Conservation (phyloP, 1,139 yeast species). For the Torulaspora pretoriensis region DNA sequence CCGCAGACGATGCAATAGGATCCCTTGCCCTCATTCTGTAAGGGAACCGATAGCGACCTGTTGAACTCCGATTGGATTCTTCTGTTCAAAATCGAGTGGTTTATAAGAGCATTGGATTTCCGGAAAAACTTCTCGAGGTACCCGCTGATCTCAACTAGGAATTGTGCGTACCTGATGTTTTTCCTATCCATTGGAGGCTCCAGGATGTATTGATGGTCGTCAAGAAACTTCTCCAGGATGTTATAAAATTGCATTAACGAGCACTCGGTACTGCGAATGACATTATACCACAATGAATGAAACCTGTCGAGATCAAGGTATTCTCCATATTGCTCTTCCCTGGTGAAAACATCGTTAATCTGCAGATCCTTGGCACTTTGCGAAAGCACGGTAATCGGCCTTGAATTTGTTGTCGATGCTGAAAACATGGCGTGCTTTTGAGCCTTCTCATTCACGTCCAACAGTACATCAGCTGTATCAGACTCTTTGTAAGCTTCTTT, state of each 20-base stretch:
- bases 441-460: conserved; percentile 27
- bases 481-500: conserved; percentile 35
- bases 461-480: conserved; percentile 31
- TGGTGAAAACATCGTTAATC: conserved; percentile 48
- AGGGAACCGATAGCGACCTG: conserved; percentile 28
- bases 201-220: conserved; percentile 23
- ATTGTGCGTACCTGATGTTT: conserved; percentile 40
- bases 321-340: conserved; percentile 63
- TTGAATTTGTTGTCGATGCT: conserved; percentile 9
- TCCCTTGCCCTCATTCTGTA: conserved; percentile 34
- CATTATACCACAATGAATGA: conserved; percentile 50
- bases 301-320: conserved; percentile 53
- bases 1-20: conserved; percentile 63
- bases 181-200: conserved; percentile 35
- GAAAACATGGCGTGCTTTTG: conserved; percentile 27
- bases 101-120: conserved; percentile 50
- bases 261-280: conserved; percentile 36
- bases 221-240: conserved; percentile 43
- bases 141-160: conserved; percentile 42
- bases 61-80: conserved; percentile 39
- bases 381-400: conserved; percentile 41
- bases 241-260: conserved; percentile 52
- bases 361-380: conserved; percentile 48
- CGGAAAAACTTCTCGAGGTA: conserved; percentile 48
- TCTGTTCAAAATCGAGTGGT: conserved; percentile 38